Base-by-base conservation (phyloP, 176 grass and related monocot species). In the Triticum urartu region DNA sequence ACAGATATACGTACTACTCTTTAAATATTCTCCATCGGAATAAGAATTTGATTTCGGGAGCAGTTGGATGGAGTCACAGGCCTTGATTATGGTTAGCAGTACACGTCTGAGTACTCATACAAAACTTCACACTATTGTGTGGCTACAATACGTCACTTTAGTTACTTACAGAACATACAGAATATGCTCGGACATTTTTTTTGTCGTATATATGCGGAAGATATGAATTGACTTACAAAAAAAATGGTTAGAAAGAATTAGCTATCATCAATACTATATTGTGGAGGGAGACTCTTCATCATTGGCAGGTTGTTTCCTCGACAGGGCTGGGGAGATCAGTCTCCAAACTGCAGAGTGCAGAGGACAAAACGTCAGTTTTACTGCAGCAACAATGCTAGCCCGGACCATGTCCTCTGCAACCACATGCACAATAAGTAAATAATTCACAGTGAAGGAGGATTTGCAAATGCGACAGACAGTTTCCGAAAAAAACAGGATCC, bases 321-420 rank as follows among this genome's bases (percentile, higher is more conserved):
- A 64, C 64, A 94, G 21, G 42, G 81, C 69, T 70, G 88, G 93
- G 76, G 88, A 94, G 35, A 95, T 52, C 72, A 98, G 67, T 83
- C 88, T 95, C 95, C 93, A 94, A 78, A 94, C 95, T 94, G 90
- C 89, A 84, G 61, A 62, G n/a, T 92, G 90, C 89, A 81, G 66
- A 71, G 26, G 38, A 13, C 20, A 1, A 86, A 21, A 65, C 25
- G 28, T 80, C 28, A 80, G 54, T n/a, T 66, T 20, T 20, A 76
- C 72, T 32, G 25, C 42, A 48, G 26, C 6, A 17, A 15, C 1
- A 26, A 28, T 26, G 15, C 42, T 30, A 72, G 9, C 25, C 83
- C 3, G 62, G 24, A 72, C 22, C 3, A 75, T 43, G 13, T 17
- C 42, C 45, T 75, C 13, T 30, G 26, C 21, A 25, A 68, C 11